Percentiles rank a stretch among this genome's conserved stretches.
Conservation (phyloP, 2,329 filamentous ascomycete genomes). For the Fusarium oxysporum region DNA sequence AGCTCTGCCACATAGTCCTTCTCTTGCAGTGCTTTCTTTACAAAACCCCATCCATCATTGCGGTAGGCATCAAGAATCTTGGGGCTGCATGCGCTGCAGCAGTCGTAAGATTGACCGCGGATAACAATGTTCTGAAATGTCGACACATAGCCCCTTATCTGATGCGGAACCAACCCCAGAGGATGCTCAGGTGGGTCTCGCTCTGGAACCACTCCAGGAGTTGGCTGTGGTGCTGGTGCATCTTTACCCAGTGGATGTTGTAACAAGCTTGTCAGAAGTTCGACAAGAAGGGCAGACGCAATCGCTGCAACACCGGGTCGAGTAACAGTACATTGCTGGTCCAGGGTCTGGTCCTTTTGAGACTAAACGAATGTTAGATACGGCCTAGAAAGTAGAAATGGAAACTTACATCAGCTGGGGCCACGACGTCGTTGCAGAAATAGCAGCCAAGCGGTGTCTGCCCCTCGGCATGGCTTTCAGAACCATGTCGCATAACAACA, state of each 20-base stretch:
- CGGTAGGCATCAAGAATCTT: slow-evolving; percentile 76
- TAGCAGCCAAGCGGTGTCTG: slow-evolving; percentile 87
- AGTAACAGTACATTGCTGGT: slow-evolving; percentile 98
- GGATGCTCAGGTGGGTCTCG: slow-evolving; percentile 69
- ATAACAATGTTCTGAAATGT: slow-evolving; percentile 81
- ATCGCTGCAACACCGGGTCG: slow-evolving; percentile 92
- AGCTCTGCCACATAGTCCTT: slow-evolving; percentile 83
- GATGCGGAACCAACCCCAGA: slow-evolving; percentile 80
- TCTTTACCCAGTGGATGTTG: slow-evolving; percentile 83
- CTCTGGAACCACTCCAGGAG: slow-evolving; percentile 58
- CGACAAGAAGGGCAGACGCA: slow-evolving; percentile 89
- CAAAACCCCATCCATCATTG: slow-evolving; percentile 78
- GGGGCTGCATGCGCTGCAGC: slow-evolving; percentile 83
- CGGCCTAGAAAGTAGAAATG: slow-evolving; percentile 45
- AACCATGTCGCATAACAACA: slow-evolving; percentile 95
- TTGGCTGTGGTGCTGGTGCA: slow-evolving; percentile 66
- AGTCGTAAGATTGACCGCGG: slow-evolving; percentile 79
- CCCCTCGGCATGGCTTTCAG: slow-evolving; percentile 67
- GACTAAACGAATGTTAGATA: slow-evolving; percentile 66
- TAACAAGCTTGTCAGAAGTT: slow-evolving; percentile 86
- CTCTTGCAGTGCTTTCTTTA: slow-evolving; percentile 78
- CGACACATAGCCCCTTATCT: slow-evolving; percentile 81
- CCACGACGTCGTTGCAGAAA: slow-evolving; percentile 98
- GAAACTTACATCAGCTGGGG: slow-evolving; percentile 83
- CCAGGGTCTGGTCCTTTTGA: slow-evolving; percentile 92